A percentile compares a stretch with the other conserved stretches of the same genome.
phyloP scores from a whole-genome alignment of 805 yeast species.

The Monosporozyma aerobia region DNA sequence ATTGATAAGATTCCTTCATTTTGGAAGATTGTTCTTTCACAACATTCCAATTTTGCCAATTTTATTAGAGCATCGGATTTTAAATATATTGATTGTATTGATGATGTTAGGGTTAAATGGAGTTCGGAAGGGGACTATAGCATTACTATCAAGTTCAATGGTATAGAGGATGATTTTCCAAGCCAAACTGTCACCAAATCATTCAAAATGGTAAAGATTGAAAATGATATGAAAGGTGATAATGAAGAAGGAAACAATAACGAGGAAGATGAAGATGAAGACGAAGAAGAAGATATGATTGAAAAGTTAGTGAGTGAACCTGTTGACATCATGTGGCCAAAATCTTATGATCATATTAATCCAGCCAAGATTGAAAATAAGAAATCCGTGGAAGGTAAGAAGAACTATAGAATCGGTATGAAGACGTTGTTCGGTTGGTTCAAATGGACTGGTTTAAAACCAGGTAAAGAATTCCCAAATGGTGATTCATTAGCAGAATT shows the following conservation, averaged over 20 bases:
- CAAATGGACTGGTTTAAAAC: constrained; percentile 69
- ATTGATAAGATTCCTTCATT: constrained; percentile 55
- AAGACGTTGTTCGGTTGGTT: constrained; percentile 84
- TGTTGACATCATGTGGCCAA: constrained; percentile 62
- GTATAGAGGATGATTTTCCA: constrained; percentile 39
- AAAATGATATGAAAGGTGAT: constrained; percentile 11
- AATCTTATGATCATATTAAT: constrained; percentile 44
- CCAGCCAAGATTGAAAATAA: constrained; percentile 42
- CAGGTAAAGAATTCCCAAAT: constrained; percentile 66
- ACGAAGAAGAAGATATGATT: constrained; percentile 41
- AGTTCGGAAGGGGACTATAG: constrained; percentile 42
- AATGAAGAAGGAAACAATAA: constrained; percentile 5
- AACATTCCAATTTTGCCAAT: constrained; percentile 78
- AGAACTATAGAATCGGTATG: constrained; percentile 59
- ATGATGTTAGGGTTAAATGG: constrained; percentile 54
- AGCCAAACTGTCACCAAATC: constrained; percentile 51
- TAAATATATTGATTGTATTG: constrained; percentile 59
- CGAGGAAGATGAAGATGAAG: constrained; percentile 20
- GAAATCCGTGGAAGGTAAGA: constrained; percentile 44
- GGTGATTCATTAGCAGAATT: constrained; percentile 73
- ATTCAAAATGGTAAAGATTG: constrained; percentile 37
- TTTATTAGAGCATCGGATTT: constrained; percentile 68
- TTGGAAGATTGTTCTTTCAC: constrained; percentile 82
- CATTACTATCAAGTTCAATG: constrained; percentile 51
- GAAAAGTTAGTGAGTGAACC: constrained; percentile 47